Conservation (phyloP, 208 protist species). For the Vickermania spadyakhi region DNA sequence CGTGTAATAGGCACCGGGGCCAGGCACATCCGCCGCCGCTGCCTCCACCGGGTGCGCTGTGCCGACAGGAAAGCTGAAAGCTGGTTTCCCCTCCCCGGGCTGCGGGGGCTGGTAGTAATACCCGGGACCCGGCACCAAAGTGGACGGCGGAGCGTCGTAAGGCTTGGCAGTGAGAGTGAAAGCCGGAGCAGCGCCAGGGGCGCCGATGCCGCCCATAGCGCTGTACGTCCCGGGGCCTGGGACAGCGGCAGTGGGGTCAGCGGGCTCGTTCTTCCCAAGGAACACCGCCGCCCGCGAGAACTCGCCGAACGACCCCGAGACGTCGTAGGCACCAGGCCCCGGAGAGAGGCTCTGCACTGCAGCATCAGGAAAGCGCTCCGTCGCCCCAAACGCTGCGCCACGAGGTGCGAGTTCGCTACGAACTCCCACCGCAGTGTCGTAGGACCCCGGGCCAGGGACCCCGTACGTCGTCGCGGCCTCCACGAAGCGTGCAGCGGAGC, state of each 20-base stretch:
- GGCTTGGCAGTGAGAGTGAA: background rate
- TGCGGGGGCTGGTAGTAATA: constrained; percentile 11
- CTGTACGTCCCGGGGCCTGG: constrained; percentile 21
- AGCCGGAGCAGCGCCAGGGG: background rate
- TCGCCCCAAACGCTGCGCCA: background rate
- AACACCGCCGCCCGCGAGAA: no score
- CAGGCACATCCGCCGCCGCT: background rate
- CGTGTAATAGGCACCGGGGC: background rate
- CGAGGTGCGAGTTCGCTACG: background rate
- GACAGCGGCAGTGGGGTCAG: constrained; percentile 1
- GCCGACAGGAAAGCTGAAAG: background rate
- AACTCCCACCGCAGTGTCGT: constrained; percentile 8
- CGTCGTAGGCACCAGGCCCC: constrained; percentile 27
- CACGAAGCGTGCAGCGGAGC: background rate
- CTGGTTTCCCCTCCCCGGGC: background rate
- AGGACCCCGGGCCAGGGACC: constrained; percentile 15
- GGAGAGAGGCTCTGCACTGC: constrained; percentile 1
- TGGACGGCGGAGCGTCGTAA: background rate
- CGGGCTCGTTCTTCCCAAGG: background rate
- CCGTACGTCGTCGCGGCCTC: background rate
- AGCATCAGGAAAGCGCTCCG: background rate
- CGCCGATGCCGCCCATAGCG: constrained; percentile 5
- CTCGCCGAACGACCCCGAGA: no score
- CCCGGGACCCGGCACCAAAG: constrained; percentile 16
- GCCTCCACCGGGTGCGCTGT: background rate